Base-by-base conservation (phyloP, 2,329 filamentous ascomycete species). In the Byssochlamys sp. region DNA sequence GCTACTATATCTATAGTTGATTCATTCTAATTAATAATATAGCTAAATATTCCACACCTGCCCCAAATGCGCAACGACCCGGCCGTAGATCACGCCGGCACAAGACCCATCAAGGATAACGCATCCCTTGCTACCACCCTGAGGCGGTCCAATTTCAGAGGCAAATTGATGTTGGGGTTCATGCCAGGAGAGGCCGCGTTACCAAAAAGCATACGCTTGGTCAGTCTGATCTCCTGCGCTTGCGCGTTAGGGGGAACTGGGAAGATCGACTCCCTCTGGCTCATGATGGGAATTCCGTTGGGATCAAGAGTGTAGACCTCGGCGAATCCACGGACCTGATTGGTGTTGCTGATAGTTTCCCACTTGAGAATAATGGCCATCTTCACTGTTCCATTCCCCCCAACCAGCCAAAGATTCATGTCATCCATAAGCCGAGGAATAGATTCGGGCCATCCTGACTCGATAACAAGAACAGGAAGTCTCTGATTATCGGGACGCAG, bases 381-480 rank as follows among this genome's bases (percentile, higher is more conserved):
- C 50, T 50, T 48, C 3, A 56, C 54, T 24, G 45, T 12, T n/a
- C 54, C 45, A 19, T 56, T 25, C 9, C 54, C 54, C 5, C 54
- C 54, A 9, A 56, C 48, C 3, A 56, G 45, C 54, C 27, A 56
- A 51, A 56, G 54, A 2, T 56, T 56, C 54, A 56, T 28, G n/a
- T 52, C 45, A 9, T 52, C 48, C 54, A 56, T 25, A 24, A 56
- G 54, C 45, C 50, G 45, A n/a, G 26, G 48, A 25, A 35, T 48
- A n/a, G 54, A 51, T 12, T 51, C 45, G 12, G 26, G 26, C 54
- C 45, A 55, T 33, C 26, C 45, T 3, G 45, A 25, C 54, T 50
- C 26, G 25, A 56, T 35, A 7, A 50, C 45, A 26, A 56, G 12
- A 28, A 33, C 29, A 31, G 48, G 54, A 19, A 52, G n/a, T 33